Percentiles rank a stretch among this genome's conserved stretches.
phyloP scores from a whole-genome alignment of 192 early-diverging fungal genomes.

The Polychytrium aggregatum region DNA sequence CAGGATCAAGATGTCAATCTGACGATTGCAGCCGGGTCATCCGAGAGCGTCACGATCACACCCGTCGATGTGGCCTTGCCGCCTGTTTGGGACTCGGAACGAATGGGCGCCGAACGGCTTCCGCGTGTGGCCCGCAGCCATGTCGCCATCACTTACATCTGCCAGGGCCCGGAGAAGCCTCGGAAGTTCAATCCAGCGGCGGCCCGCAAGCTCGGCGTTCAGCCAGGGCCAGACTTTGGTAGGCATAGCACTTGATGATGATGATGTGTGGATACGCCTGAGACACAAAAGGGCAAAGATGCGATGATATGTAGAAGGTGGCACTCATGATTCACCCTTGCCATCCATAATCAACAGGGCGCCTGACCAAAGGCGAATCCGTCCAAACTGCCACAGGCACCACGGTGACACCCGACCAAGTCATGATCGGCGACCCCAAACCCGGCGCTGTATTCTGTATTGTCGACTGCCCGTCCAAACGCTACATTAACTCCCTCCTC shows the following conservation, averaged over 20 bases:
- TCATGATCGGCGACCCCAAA: slow-evolving; percentile 42
- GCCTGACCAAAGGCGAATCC: slow-evolving; percentile 49
- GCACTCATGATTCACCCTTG: not conserved
- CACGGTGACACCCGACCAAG: slow-evolving; percentile 57
- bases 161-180: slow-evolving; percentile 55
- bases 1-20: no score
- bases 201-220: slow-evolving; percentile 55
- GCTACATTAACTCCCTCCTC: slow-evolving; percentile 13
- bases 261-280: no score
- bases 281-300: not conserved
- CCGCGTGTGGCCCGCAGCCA: not conserved
- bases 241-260: no score
- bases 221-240: slow-evolving; percentile 44
- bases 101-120: no score
- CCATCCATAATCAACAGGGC: slow-evolving; percentile 16
- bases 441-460: slow-evolving; percentile 31
- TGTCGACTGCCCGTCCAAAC: slow-evolving; percentile 20
- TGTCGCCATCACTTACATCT: slow-evolving; percentile 53
- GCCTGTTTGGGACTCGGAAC: no score
- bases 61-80: no score
- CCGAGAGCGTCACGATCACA: no score
- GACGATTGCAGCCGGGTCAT: no score
- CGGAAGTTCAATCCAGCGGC: slow-evolving; percentile 70
- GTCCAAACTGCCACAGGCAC: slow-evolving; percentile 47
- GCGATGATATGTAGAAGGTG: not conserved